A percentile compares a stretch with the other conserved stretches of the same genome.
Conservation (phyloP, 2,329 filamentous ascomycete species). For the Drechslerella dactyloides region DNA sequence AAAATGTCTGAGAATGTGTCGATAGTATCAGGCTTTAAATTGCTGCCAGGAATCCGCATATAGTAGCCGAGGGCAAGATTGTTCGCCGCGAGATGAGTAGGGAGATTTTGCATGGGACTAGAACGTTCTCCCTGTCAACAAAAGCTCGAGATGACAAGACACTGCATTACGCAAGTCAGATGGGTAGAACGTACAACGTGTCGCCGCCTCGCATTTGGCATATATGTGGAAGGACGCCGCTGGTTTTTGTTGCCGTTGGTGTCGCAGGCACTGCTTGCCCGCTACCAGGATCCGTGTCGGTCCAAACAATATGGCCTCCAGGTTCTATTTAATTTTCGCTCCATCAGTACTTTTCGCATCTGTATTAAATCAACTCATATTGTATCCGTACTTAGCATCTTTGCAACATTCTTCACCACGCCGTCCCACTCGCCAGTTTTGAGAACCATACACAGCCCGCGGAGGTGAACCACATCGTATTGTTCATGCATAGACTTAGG, state of each 20-base stretch:
- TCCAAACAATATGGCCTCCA: constrained; percentile 31
- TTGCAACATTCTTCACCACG: constrained; percentile 28
- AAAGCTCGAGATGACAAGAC: background rate
- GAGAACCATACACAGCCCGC: constrained; percentile 24
- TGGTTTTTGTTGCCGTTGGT: constrained; percentile 10
- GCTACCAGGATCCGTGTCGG: constrained; percentile 31
- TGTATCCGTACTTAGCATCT: constrained; percentile 24
- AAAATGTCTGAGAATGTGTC: constrained; percentile 20
- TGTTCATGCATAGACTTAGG: constrained; percentile 21
- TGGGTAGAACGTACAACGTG: constrained; percentile 31
- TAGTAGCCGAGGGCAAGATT: constrained; percentile 18
- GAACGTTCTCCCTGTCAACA: too few relatives aligned
- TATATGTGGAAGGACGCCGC: constrained; percentile 15
- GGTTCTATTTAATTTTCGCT: constrained; percentile 11
- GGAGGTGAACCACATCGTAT: constrained; percentile 38
- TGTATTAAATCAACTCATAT: background rate
- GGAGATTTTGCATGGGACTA: constrained; percentile 17
- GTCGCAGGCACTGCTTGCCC: constrained; percentile 24
- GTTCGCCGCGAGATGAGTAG: constrained; percentile 14
- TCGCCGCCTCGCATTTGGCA: constrained; percentile 36
- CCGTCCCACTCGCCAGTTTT: constrained; percentile 24
- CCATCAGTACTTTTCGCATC: background rate
- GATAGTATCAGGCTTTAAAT: constrained; percentile 20
- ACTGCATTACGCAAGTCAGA: background rate
- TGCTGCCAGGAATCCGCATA: background rate